Evolutionary conservation across 257 asterid genomes (phyloP), one percentile per base, ranked within the genome.

Genomic region (Solanum dulcamara): DNA sequence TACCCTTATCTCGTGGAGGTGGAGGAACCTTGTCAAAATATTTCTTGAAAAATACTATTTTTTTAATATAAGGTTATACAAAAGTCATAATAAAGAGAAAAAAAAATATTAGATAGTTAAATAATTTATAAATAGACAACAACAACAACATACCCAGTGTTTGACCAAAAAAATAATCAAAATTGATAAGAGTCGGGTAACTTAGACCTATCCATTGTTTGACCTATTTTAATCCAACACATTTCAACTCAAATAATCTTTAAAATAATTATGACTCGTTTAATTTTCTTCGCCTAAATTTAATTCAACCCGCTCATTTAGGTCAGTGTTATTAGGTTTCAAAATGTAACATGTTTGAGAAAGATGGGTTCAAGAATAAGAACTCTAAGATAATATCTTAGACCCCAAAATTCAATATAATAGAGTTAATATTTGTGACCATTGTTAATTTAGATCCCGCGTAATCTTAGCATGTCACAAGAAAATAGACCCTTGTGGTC

Each of bases 391-490:
- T 13, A 24, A 42, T n/a, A n/a, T n/a, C n/a, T n/a, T n/a, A n/a
- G 40, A 28, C 10, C 42, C 46, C 26, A 20, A 35, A 35, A 67
- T 17, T 67, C 40, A 17, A 32, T 32, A 18, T 35, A 68, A 35
- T 68, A 18, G 79, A 68, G 48, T 22, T 9, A 46, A 46, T 15
- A 28, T 28, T 46, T 48, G 64, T 3, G 83, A 48, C 64, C 26
- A 14, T 28, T 12, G 42, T 79, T 79, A 79, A 79, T 48, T 79
- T 79, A 44, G 83, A 79, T 79, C 83, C 83, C 83, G 48, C 83
- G 28, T 30, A 48, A 79, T 79, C 64, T 53, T 3, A 79, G 15
- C 15, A 28, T 79, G 83, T 79, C 83, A 17, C 10, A 46, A 79
- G 10, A 79, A 46, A 77, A 28, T n/a, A n/a, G n/a, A n/a, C n/a